Evolutionary conservation across 2,329 filamentous ascomycete genomes (phyloP).

Genomic region (Scedosporium apiospermum): DNA sequence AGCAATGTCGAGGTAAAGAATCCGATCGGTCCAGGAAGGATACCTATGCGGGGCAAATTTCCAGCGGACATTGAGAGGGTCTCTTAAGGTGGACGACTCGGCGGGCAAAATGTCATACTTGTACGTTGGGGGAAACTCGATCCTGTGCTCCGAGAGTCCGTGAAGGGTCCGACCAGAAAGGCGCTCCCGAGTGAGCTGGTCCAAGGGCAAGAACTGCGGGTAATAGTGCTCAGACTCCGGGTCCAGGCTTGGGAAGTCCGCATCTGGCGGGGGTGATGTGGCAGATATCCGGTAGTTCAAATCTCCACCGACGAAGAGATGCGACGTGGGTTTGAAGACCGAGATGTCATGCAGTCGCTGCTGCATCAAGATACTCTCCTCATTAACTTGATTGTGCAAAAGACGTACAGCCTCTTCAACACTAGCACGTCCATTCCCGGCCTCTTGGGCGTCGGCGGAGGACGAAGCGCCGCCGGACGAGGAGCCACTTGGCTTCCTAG

Average conservation of each 20-base stretch:
- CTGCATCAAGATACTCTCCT: conserved; percentile 26
- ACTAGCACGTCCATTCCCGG: conserved; percentile 5
- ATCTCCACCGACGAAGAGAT: conserved; percentile 84
- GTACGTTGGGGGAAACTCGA: conserved; percentile 86
- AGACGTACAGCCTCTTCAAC: conserved; percentile 18
- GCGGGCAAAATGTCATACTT: conserved; percentile 57
- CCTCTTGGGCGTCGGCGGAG: conserved; percentile 11
- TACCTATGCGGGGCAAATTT: conserved; percentile 73
- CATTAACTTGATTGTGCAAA: conserved; percentile 24
- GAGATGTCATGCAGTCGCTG: conserved; percentile 44
- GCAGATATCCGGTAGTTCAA: conserved; percentile 87
- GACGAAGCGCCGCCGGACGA: background rate
- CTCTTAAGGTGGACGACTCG: conserved; percentile 12
- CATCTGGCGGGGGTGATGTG: conserved; percentile 48
- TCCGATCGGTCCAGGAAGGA: conserved; percentile 89
- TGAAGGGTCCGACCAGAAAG: conserved; percentile 63
- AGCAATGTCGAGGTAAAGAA: conserved; percentile 64
- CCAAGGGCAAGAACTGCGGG: conserved; percentile 55
- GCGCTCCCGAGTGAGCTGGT: conserved; percentile 72
- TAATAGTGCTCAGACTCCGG: conserved; percentile 52
- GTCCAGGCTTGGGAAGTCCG: conserved; percentile 53
- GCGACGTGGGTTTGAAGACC: conserved; percentile 65
- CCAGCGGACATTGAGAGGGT: conserved; percentile 40
- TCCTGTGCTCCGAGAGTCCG: conserved; percentile 62
- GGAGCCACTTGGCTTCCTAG: background rate